These are phyloP conservation scores for Umbelopsis vinacea DNA, from an alignment of 192 early-diverging fungal species.

Conservation along the genomic window DNA sequence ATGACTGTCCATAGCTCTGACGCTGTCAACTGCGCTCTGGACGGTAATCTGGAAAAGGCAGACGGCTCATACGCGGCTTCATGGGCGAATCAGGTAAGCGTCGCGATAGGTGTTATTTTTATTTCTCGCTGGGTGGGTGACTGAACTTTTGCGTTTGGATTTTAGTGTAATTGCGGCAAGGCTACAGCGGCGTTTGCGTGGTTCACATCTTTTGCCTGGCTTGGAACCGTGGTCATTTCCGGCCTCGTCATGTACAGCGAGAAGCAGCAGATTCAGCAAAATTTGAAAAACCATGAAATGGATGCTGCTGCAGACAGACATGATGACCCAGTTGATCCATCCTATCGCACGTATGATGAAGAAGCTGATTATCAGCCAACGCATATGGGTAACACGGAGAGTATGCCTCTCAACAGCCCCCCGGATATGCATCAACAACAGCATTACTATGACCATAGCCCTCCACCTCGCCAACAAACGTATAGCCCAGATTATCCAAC, in stretches of 20 bases:
- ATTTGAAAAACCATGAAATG: slow-evolving; percentile 27
- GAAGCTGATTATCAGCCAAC: background rate
- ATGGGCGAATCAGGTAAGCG: slow-evolving; percentile 42
- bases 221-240: slow-evolving; percentile 22
- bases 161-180: slow-evolving; percentile 35
- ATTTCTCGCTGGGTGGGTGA: background rate
- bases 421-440: slow-evolving; percentile 5
- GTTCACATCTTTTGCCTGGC: slow-evolving; percentile 35
- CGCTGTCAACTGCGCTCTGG: slow-evolving; percentile 24
- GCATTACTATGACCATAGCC: slow-evolving; percentile 9
- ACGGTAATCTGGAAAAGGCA: slow-evolving; percentile 11
- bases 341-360: slow-evolving; percentile 9
- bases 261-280: slow-evolving; percentile 36
- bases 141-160: background rate
- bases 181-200: slow-evolving; percentile 31
- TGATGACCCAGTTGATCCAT: background rate
- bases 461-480: slow-evolving; percentile 10
- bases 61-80: slow-evolving; percentile 25
- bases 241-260: slow-evolving; percentile 35
- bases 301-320: slow-evolving; percentile 7
- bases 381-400: slow-evolving; percentile 1
- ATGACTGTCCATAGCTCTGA: slow-evolving; percentile 33
- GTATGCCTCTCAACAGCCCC: slow-evolving; percentile 19
- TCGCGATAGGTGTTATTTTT: background rate
- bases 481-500: slow-evolving; percentile 19